These are phyloP conservation scores for Pseudocohnilembus persalinus DNA, from an alignment of 169 alveolate genomes.

Conservation along the genomic window DNA sequence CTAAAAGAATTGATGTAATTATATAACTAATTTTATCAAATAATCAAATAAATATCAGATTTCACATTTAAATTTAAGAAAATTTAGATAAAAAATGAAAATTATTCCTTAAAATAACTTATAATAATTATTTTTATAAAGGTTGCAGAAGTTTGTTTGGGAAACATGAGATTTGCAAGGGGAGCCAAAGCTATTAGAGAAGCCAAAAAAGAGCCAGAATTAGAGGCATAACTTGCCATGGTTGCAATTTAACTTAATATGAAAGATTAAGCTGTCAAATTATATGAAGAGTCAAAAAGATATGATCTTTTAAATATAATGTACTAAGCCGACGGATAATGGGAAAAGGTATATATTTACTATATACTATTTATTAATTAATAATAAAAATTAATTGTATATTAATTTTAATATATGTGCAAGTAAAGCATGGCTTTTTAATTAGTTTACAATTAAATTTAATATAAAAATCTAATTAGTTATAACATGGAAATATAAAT, in stretches of 20 bases:
- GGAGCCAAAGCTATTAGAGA: conserved; percentile 87
- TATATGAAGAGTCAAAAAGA: conserved; percentile 73
- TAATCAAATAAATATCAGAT: no score
- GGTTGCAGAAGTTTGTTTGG: conserved; percentile 84
- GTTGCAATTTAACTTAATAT: conserved; percentile 86
- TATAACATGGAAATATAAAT: no score
- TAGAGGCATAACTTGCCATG: conserved; percentile 86
- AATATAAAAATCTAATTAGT: no score
- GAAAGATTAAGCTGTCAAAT: conserved; percentile 86
- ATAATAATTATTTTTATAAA: no score
- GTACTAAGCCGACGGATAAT: conserved; percentile 76
- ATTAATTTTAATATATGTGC: no score
- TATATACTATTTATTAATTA: no score
- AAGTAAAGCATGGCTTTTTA: no score
- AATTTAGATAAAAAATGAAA: no score
- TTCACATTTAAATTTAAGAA: no score
- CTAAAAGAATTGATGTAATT: conserved; percentile 83
- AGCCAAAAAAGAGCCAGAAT: conserved; percentile 81
- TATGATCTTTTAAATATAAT: conserved; percentile 80
- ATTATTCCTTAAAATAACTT: not conserved
- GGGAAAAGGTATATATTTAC: conserved; percentile 71
- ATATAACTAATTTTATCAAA: no score
- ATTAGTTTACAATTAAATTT: no score
- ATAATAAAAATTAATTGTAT: no score
- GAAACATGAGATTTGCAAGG: conserved; percentile 88